Percentiles rank a stretch among this genome's conserved stretches.
Evolutionary conservation across 345 rosid species (phyloP).

Genomic region (Luvunga scandens): DNA sequence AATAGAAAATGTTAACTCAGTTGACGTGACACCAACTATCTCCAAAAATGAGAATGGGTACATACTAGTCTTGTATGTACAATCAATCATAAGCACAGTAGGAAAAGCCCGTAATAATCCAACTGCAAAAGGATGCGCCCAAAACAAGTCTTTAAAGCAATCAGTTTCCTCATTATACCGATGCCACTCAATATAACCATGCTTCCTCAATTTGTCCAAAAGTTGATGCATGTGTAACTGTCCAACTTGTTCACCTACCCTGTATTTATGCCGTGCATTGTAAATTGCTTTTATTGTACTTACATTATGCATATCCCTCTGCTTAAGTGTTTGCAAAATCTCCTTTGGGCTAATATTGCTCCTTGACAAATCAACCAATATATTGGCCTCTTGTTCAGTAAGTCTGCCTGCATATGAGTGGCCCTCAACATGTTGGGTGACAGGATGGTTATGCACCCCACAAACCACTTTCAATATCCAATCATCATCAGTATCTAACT

Average conservation of each 20-base stretch:
- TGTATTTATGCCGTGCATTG: slow-evolving; percentile 19
- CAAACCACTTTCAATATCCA: slow-evolving; percentile 18
- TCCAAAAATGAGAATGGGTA: slow-evolving; percentile 10
- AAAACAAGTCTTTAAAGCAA: slow-evolving; percentile 13
- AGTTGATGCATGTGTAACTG: slow-evolving; percentile 17
- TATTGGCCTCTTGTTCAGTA: slow-evolving; percentile 15
- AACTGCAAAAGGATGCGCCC: slow-evolving; percentile 15
- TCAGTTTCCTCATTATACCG: slow-evolving; percentile 7
- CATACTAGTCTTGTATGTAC: slow-evolving; percentile 7
- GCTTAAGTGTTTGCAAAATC: slow-evolving; percentile 14
- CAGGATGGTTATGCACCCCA: slow-evolving; percentile 22
- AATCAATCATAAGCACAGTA: slow-evolving; percentile 10
- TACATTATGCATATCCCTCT: slow-evolving; percentile 16
- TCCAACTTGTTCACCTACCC: slow-evolving; percentile 10
- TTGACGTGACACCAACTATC: slow-evolving; percentile 17
- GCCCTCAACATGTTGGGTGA: slow-evolving; percentile 8
- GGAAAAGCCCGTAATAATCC: slow-evolving; percentile 12
- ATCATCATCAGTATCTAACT: slow-evolving; percentile 17
- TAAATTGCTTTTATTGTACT: slow-evolving; percentile 20
- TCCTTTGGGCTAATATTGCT: slow-evolving; percentile 16
- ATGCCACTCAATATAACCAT: slow-evolving; percentile 19
- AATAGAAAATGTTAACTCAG: slow-evolving; percentile 13
- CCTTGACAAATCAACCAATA: slow-evolving; percentile 17
- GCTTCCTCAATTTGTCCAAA: slow-evolving; percentile 2
- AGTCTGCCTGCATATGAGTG: slow-evolving; percentile 23